Base-by-base conservation (phyloP, 768 basidiomycete genomes). In the Termitomyces sp. region DNA sequence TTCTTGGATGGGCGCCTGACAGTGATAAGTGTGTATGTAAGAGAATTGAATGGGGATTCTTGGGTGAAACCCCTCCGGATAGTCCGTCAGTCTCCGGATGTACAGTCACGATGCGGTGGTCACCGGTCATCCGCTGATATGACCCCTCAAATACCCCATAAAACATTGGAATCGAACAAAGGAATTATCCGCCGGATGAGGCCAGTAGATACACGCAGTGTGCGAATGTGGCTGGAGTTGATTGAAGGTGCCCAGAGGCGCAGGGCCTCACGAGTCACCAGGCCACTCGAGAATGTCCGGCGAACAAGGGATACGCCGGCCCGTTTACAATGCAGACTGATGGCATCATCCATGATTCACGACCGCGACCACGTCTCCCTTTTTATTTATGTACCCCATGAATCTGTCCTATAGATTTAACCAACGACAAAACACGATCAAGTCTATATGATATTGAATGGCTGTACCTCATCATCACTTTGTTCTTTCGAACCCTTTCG, bases 401-500 rank as follows among this genome's bases (percentile, higher is more conserved):
- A 44, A 26, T 27, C 34, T 37, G 26, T 39, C 27, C 27, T n/a
- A 37, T 49, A 37, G 16, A 32, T 22, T 45, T 36, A 27, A n/a
- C n/a, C n/a, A n/a, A 40, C 32, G 16, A 55, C 52, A 47, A 39
- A 5, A 39, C 44, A 14, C 36, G 27, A 48, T 46, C 20, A 55
- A 50, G 46, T 10, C 30, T 36, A 33, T 43, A 22, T n/a, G n/a
- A 53, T 33, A 22, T 7, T 30, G 7, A 30, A 56, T 60, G 59
- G 47, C 46, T 26, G 16, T 22, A 24, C 53, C 42, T 32, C 36
- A 61, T 40, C 63, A 61, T 44, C 62, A 62, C 2, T 39, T 63
- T 45, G 37, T 65, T 43, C 57, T 65, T 39, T 54, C 57, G 3
- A 65, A 65, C 32, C 64, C 62, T 5, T 65, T 65, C 39, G 37